A percentile compares a stretch with the other conserved stretches of the same genome.
These are phyloP conservation scores for Globisporangium polare DNA, from an alignment of 352 stramenopile genomes.

Conservation along the genomic window DNA sequence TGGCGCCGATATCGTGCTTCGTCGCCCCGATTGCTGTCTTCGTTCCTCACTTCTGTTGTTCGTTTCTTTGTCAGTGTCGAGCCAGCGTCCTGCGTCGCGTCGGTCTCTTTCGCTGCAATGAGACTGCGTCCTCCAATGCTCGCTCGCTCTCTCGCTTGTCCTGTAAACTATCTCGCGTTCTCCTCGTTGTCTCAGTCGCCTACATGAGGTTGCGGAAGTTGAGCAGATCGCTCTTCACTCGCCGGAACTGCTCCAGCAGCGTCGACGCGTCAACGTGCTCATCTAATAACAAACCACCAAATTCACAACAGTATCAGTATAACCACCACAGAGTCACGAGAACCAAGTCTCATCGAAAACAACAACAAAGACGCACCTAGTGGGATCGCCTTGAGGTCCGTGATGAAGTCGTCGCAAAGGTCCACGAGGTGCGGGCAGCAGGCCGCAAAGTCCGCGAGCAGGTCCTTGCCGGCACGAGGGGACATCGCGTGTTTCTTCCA, in stretches of 20 bases:
- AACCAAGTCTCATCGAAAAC: neutral
- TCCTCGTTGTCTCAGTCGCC: slow-evolving; percentile 8
- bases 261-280: slow-evolving; percentile 49
- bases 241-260: slow-evolving; percentile 70
- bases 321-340: neutral
- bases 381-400: slow-evolving; percentile 73
- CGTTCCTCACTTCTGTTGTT: neutral
- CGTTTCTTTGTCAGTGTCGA: neutral
- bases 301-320: slow-evolving; percentile 12
- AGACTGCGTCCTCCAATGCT: neutral
- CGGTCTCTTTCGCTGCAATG: neutral
- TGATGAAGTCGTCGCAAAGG: slow-evolving; percentile 77
- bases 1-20: neutral
- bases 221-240: slow-evolving; percentile 68
- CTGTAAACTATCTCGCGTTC: neutral
- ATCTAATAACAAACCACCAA: slow-evolving; percentile 29
- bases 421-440: slow-evolving; percentile 77
- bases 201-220: slow-evolving; percentile 73
- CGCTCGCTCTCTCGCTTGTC: neutral
- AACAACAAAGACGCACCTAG: slow-evolving; percentile 43
- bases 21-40: neutral
- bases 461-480: slow-evolving; percentile 58
- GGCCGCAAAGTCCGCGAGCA: slow-evolving; percentile 66
- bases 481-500: slow-evolving; percentile 84
- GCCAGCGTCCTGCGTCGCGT: neutral